Evolutionary conservation across 1,284 basidiomycete species (phyloP), one percentile per base, ranked within the genome.

Genomic region (Cystobasidium pallidum): DNA sequence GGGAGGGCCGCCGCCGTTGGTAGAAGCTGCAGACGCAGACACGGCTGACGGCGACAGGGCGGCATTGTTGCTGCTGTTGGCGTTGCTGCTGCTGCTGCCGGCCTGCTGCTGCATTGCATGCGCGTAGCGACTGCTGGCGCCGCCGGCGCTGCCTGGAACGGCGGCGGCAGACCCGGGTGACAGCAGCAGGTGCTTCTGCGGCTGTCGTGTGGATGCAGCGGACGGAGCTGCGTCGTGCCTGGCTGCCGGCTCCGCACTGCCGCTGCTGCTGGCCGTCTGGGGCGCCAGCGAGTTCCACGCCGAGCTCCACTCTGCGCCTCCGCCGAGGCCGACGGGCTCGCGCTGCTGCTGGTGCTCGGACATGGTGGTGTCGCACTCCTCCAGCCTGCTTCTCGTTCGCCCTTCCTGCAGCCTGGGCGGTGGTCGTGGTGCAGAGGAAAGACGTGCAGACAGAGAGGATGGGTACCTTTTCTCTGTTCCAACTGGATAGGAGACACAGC

Each of bases 131-230:
- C 45, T 49, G 32, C 49, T 59, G 57, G 55, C 28, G 52, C 30
- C 39, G 51, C 30, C 51, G 45, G 47, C 28, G 19, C 43, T 17
- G 43, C 15, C 43, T 45, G 43, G 11, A 17, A 45, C 43, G 4
- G 66, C 32, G 26, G 58, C 34, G 6, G 36, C 58, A 43, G 58
- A 26, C 6, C 24, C 15, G 21, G 67, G 67, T 2, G 67, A 70
- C 28, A 70, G 67, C 58, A 70, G 57, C n/a, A 70, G 67, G 30
- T 70, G 67, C 45, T 70, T 61, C 28, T 41, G 52, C n/a, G 24
- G 66, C 28, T 41, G 52, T n/a, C 32, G 41, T 11, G 21, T 59
- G 54, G 39, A 11, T 41, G 51, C n/a, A 34, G n/a, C 19, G 19
- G 34, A 30, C 45, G 8, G n/a, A n/a, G n/a, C n/a, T n/a, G n/a